phyloP scores from a whole-genome alignment of 2,329 filamentous ascomycete genomes.

The Aspergillus thermomutatus region DNA sequence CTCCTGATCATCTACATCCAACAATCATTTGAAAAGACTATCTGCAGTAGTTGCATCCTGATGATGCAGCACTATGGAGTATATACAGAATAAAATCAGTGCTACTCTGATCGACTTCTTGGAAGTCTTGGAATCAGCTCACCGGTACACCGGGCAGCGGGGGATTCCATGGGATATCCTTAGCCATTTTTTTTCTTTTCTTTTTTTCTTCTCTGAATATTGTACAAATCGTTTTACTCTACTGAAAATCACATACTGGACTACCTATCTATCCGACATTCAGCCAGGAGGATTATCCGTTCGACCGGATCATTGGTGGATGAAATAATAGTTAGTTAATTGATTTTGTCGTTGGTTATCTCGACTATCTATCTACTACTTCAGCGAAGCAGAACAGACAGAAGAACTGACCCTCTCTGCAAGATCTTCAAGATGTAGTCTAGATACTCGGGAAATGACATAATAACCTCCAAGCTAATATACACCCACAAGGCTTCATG shows the following conservation, averaged over 20 bases:
- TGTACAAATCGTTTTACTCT: neutral
- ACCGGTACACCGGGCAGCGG: constrained; percentile 11
- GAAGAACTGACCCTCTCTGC: neutral
- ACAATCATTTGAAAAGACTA: neutral
- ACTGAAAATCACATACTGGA: neutral
- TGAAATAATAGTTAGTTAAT: neutral
- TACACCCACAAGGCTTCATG: neutral
- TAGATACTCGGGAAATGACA: neutral
- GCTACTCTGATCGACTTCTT: neutral
- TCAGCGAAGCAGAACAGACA: neutral
- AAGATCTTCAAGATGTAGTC: neutral
- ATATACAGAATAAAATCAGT: neutral
- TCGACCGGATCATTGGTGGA: neutral
- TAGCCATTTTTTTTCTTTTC: neutral
- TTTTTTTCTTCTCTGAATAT: too few species aligned
- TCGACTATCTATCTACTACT: neutral
- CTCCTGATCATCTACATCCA: neutral
- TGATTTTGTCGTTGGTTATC: neutral
- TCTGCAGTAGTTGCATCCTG: neutral
- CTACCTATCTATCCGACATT: neutral
- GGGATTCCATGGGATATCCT: constrained; percentile 5
- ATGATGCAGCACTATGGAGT: neutral
- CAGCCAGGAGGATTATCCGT: neutral
- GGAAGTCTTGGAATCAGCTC: constrained; percentile 1
- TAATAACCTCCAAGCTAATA: neutral